Evolutionary conservation across 129 eudicot species (phyloP).

Genomic region (Chrysanthemum lavandulifolium): DNA sequence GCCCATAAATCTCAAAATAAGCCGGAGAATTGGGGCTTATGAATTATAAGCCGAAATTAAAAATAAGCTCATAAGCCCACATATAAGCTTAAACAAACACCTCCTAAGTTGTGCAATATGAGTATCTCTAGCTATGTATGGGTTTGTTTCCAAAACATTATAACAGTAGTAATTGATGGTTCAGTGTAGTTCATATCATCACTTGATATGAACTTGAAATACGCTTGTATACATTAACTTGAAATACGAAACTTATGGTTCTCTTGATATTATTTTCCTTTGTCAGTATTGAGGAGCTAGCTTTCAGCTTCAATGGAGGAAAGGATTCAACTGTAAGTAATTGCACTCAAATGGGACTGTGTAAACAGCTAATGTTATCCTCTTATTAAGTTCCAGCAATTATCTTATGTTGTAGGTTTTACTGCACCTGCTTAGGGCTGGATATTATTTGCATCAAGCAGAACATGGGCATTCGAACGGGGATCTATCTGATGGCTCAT

Average conservation of each 20-base stretch:
- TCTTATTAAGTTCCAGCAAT: neutral
- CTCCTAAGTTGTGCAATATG: neutral
- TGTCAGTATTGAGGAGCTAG: conserved; percentile 85
- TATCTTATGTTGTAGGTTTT: conserved; percentile 53
- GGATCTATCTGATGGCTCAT: conserved; percentile 35
- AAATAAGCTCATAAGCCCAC: too few relatives aligned
- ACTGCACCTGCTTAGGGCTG: conserved; percentile 85
- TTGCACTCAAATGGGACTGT: conserved; percentile 9
- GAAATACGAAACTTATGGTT: neutral
- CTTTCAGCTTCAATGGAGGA: conserved; percentile 98
- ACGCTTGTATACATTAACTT: conserved; percentile 8
- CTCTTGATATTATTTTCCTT: conserved; percentile 20
- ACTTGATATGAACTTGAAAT: too few relatives aligned
- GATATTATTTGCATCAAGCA: conserved; percentile 63
- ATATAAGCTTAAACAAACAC: too few relatives aligned
- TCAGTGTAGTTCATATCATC: neutral
- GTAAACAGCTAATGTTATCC: neutral
- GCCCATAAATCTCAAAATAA: too few relatives aligned
- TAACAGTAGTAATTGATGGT: neutral
- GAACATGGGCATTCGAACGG: conserved; percentile 39
- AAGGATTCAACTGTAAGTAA: conserved; percentile 95
- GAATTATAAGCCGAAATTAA: too few relatives aligned
- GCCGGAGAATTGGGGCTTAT: too few relatives aligned
- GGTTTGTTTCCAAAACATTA: neutral
- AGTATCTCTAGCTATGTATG: neutral